Conservation (phyloP, 1,284 basidiomycete genomes). For the Melampsora larici-populina region DNA sequence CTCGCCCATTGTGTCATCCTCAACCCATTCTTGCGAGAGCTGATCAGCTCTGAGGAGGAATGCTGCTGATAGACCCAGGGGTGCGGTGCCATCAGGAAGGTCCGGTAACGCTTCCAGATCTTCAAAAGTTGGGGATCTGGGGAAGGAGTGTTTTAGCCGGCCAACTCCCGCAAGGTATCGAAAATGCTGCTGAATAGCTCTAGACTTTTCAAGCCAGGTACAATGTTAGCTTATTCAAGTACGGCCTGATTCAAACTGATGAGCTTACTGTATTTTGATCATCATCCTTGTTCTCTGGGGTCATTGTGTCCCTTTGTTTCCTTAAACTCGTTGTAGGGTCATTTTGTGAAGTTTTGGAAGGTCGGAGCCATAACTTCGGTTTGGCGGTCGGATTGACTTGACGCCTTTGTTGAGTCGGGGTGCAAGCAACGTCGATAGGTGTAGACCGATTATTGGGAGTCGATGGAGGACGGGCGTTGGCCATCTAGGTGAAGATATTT, state of each 20-base stretch:
- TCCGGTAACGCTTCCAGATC: not conserved
- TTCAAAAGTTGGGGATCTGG: constrained; percentile 10
- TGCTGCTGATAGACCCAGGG: not conserved
- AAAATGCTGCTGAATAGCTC: not conserved
- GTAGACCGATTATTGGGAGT: too few relatives aligned
- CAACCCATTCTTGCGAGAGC: not conserved
- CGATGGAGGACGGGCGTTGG: too few relatives aligned
- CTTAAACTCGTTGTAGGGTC: not conserved
- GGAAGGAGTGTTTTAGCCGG: constrained; percentile 5
- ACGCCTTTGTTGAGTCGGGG: too few relatives aligned
- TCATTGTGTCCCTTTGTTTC: constrained; percentile 4
- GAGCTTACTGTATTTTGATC: not conserved
- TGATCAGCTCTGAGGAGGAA: not conserved
- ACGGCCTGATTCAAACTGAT: not conserved
- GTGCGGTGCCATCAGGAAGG: not conserved
- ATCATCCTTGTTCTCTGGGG: not conserved
- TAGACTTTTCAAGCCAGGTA: not conserved
- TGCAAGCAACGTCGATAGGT: too few relatives aligned
- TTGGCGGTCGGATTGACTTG: too few relatives aligned
- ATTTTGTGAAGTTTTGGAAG: too few relatives aligned
- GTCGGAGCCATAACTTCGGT: too few relatives aligned
- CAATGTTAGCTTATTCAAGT: not conserved
- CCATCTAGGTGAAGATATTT: too few relatives aligned
- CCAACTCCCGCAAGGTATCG: not conserved
- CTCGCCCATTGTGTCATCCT: not conserved